A percentile compares a stretch with the other conserved stretches of the same genome.
phyloP scores from a whole-genome alignment of 495 filamentous ascomycete genomes.

The Xanthoparmelia taractica region DNA sequence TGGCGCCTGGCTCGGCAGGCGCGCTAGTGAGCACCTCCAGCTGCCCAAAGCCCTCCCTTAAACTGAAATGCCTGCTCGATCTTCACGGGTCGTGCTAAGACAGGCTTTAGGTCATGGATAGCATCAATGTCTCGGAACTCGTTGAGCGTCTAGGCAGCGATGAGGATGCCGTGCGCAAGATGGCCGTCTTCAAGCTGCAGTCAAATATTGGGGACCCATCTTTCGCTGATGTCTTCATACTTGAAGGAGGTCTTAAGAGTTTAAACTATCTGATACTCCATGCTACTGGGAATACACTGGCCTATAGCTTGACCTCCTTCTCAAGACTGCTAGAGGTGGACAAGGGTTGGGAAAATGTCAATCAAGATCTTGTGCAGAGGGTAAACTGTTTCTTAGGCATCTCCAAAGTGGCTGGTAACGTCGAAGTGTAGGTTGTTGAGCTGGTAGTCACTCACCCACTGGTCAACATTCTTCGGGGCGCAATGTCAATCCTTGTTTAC shows the following conservation, averaged over 20 bases:
- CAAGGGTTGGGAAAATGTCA: slow-evolving; percentile 87
- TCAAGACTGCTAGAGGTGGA: slow-evolving; percentile 84
- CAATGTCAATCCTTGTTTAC: slow-evolving; percentile 91
- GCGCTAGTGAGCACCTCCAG: slow-evolving; percentile 1
- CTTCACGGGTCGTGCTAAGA: no score
- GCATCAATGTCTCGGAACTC: slow-evolving; percentile 55
- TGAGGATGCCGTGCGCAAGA: slow-evolving; percentile 92
- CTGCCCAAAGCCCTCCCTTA: background rate
- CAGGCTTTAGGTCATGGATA: slow-evolving; percentile 40
- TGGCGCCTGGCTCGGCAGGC: background rate
- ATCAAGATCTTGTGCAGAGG: slow-evolving; percentile 58
- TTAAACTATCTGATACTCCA: slow-evolving; percentile 74
- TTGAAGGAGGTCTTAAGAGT: slow-evolving; percentile 72
- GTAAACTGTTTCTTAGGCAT: slow-evolving; percentile 34
- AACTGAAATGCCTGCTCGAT: background rate
- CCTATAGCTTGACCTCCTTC: slow-evolving; percentile 86
- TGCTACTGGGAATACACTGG: slow-evolving; percentile 85
- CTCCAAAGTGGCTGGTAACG: background rate
- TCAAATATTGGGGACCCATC: slow-evolving; percentile 88
- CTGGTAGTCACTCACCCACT: slow-evolving; percentile 91
- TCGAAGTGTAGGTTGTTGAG: slow-evolving; percentile 64
- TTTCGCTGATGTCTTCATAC: slow-evolving; percentile 93
- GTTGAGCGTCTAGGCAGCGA: slow-evolving; percentile 62
- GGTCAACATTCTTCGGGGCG: slow-evolving; percentile 92
- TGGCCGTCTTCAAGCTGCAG: slow-evolving; percentile 98